Evolutionary conservation across 2,329 filamentous ascomycete genomes (phyloP), one percentile per base, ranked within the genome.

Genomic region (Beauveria bassiana): DNA sequence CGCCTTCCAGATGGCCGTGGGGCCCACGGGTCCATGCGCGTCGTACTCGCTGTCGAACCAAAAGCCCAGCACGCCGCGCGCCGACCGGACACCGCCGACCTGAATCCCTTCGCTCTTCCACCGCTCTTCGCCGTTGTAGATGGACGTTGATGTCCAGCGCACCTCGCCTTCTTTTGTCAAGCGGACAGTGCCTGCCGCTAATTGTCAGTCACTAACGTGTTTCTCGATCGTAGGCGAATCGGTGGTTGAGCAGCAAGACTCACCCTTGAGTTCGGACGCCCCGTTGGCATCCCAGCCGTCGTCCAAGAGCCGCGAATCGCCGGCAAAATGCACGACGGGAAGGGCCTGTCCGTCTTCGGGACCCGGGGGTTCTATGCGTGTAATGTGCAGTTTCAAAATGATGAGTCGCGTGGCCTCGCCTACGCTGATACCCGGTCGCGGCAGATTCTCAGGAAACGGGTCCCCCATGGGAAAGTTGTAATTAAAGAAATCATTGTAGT

Each of bases 31-130:
- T 0, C 89, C 89, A 66, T 87, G 83, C 1, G 76, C 71, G 64
- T 89, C 86, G 66, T 83, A 87, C 70, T 91, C 84, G 66, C 83
- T 86, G 57, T 60, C 43, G 18, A 63, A 62, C 51, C 53, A 52
- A 34, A 45, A 56, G 2, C 51, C 12, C 14, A 24, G 10, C 61
- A 91, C 84, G 1, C 89, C 89, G 8, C 88, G 79, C 7, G 81
- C 84, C 6, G 86, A 87, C 54, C 77, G 74, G 1, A 85, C 67
- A 0, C 89, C 90, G 12, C 89, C 89, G 5, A 93, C 73, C 71
- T 93, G 90, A 6, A 93, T 78, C 9, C 87, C 84, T 74, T 93
- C 90, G 68, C 86, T 89, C n/a, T 84, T 81, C 90, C 89, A 93
- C 24, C 88, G 78, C 68, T 89, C 85, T 65, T 89, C 80, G 53